A percentile compares a stretch with the other conserved stretches of the same genome.
These are phyloP conservation scores for Thuja plicata DNA, from an alignment of 83 land plant species.

Conservation along the genomic window DNA sequence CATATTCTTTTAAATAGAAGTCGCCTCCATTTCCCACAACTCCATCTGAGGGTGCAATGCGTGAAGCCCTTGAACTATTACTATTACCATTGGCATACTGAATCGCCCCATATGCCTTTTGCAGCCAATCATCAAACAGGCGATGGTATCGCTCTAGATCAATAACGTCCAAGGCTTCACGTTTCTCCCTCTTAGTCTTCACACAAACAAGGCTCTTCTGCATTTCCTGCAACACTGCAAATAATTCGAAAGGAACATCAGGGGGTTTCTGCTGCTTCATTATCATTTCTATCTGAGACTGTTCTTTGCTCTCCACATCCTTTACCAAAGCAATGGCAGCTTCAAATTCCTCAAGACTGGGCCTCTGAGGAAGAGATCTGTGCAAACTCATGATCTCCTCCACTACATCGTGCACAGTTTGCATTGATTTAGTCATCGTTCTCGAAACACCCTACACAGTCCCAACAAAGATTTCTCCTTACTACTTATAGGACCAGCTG, in stretches of 20 bases:
- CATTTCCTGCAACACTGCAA: constrained; percentile 46
- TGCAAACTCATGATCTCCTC: constrained; percentile 53
- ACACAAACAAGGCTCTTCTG: constrained; percentile 35
- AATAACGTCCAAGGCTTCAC: constrained; percentile 43
- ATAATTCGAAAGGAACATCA: constrained; percentile 53
- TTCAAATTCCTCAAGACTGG: constrained; percentile 43
- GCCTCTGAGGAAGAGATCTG: constrained; percentile 49
- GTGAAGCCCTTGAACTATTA: not conserved
- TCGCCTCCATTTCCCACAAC: not conserved
- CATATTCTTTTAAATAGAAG: not conserved
- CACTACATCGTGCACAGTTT: constrained; percentile 34
- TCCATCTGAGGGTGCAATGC: not conserved
- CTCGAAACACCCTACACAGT: not conserved
- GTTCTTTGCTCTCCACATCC: constrained; percentile 45
- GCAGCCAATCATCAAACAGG: constrained; percentile 47
- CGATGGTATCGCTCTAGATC: constrained; percentile 41
- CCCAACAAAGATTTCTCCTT: not conserved
- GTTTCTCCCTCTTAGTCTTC: constrained; percentile 44
- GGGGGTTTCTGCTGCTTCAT: constrained; percentile 19
- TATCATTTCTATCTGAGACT: constrained; percentile 34
- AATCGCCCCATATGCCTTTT: constrained; percentile 28
- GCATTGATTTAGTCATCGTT: constrained; percentile 16
- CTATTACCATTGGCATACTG: constrained; percentile 5
- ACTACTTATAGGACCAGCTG: not conserved
- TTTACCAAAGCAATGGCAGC: constrained; percentile 36